Conservation (phyloP, 1,284 basidiomycete species). For the Melanopsichium pennsylvanicum region DNA sequence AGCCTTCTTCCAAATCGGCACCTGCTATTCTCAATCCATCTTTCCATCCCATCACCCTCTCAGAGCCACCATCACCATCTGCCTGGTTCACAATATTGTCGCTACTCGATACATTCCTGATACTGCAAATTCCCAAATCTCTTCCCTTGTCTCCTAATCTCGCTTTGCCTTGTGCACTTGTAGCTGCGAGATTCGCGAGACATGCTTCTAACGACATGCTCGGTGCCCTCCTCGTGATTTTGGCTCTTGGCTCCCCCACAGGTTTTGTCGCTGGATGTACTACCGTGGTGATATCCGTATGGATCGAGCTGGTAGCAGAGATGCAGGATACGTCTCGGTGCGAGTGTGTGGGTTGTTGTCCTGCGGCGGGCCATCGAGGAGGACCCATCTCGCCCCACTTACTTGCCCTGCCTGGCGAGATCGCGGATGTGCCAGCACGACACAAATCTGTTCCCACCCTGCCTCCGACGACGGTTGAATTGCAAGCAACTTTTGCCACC, state of each 20-base stretch:
- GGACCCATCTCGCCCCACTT: conserved; percentile 52
- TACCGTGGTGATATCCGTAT: conserved; percentile 44
- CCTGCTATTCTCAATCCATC: conserved; percentile 43
- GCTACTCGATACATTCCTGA: conserved; percentile 31
- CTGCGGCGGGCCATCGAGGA: conserved; percentile 33
- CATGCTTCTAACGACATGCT: conserved; percentile 46
- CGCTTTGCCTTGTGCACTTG: conserved; percentile 26
- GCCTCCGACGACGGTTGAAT: conserved; percentile 23
- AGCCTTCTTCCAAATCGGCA: conserved; percentile 19
- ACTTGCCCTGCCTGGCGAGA: conserved; percentile 42
- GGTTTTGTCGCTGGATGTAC: conserved; percentile 19
- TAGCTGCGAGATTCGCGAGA: conserved; percentile 34
- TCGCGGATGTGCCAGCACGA: background rate
- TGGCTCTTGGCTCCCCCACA: conserved; percentile 19
- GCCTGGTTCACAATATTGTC: conserved; percentile 30
- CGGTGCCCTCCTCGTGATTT: conserved; percentile 26
- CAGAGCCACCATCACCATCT: conserved; percentile 6
- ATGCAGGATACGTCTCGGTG: conserved; percentile 39
- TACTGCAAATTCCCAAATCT: conserved; percentile 42
- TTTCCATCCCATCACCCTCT: conserved; percentile 41
- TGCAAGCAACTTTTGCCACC: conserved; percentile 33
- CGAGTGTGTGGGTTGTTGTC: conserved; percentile 8
- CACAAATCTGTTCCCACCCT: background rate
- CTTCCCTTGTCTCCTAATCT: conserved; percentile 25
- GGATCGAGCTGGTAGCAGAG: conserved; percentile 33